These are phyloP conservation scores for Ailanthus altissimus DNA, from an alignment of 345 rosid species.

Conservation along the genomic window DNA sequence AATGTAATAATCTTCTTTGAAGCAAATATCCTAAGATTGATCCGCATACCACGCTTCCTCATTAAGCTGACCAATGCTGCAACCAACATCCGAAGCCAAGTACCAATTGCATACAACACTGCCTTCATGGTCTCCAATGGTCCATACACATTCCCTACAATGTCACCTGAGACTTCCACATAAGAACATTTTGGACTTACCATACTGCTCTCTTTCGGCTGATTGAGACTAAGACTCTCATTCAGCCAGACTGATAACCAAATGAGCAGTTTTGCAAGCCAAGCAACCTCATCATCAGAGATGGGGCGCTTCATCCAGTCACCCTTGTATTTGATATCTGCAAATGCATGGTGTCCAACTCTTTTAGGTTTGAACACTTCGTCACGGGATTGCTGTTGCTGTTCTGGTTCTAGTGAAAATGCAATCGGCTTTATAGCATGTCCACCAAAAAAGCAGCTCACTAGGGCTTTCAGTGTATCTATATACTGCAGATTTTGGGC, in stretches of 20 bases:
- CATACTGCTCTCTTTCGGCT: constrained; percentile 27
- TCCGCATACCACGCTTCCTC: constrained; percentile 63
- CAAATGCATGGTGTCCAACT: constrained; percentile 44
- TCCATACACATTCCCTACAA: constrained; percentile 38
- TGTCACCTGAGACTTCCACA: constrained; percentile 47
- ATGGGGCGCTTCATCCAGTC: constrained; percentile 91
- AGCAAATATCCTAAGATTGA: constrained; percentile 78
- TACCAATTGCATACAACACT: constrained; percentile 35
- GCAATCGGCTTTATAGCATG: constrained; percentile 48
- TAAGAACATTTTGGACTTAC: constrained; percentile 45
- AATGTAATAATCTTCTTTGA: constrained; percentile 71
- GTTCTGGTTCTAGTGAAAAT: constrained; percentile 40
- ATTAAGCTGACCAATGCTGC: constrained; percentile 40
- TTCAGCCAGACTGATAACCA: constrained; percentile 67
- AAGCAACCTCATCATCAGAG: constrained; percentile 76
- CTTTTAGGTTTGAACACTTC: constrained; percentile 82
- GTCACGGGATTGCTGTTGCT: constrained; percentile 47
- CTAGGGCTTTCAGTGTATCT: constrained; percentile 55
- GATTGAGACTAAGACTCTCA: constrained; percentile 62
- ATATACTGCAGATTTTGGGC: constrained; percentile 44
- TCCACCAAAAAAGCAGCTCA: constrained; percentile 64
- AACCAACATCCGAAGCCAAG: constrained; percentile 52
- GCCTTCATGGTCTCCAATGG: constrained; percentile 46
- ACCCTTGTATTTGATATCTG: constrained; percentile 60
- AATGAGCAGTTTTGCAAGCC: constrained; percentile 74